These are phyloP conservation scores for Apiospora saccharicola DNA, from an alignment of 2,329 filamentous ascomycete species.

Conservation along the genomic window DNA sequence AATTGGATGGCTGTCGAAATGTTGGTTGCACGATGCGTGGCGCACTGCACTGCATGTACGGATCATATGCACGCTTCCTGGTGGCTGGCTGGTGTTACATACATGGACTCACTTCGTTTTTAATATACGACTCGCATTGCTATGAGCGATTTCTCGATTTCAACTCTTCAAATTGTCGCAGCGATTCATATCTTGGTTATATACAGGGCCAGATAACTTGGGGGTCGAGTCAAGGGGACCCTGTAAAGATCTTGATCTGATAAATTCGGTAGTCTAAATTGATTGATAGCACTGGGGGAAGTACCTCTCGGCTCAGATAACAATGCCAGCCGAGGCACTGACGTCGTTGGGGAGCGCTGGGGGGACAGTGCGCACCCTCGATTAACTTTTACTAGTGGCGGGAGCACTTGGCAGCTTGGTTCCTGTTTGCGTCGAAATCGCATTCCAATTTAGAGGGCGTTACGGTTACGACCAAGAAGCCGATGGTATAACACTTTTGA, in stretches of 20 bases:
- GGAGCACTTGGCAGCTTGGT: not conserved
- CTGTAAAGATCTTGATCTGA: not conserved
- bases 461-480: not conserved
- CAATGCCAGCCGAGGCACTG: constrained; percentile 13
- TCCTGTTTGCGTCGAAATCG: not conserved
- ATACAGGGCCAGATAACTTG: too few relatives aligned
- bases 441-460: not conserved
- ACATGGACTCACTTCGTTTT: not conserved
- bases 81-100: not conserved
- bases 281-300: not conserved
- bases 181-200: not conserved
- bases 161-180: not conserved
- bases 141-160: not conserved
- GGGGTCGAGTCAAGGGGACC: not conserved
- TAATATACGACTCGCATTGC: not conserved
- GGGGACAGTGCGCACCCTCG: not conserved
- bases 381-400: not conserved
- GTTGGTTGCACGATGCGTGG: not conserved
- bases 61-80: not conserved
- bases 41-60: not conserved
- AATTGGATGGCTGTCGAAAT: not conserved
- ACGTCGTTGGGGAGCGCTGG: constrained; percentile 1
- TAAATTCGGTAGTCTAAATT: not conserved
- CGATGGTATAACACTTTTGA: too few relatives aligned
- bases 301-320: not conserved